Base-by-base conservation (phyloP, 2,329 filamentous ascomycete species). In the Fusarium veterinarium region DNA sequence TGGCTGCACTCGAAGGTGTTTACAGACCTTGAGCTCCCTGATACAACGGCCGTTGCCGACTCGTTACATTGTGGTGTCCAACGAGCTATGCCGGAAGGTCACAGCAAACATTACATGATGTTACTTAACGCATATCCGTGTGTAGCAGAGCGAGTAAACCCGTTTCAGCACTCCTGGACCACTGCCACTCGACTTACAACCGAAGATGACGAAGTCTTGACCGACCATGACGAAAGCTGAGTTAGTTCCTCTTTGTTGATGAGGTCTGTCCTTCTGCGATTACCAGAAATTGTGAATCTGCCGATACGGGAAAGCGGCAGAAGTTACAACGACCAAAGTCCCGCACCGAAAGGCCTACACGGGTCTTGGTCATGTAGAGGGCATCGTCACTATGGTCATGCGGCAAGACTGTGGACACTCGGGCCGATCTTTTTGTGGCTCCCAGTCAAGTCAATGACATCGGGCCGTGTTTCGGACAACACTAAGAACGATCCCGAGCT, bases 401-500 rank as follows among this genome's bases (percentile, higher is more conserved):
- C 16, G 8, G 8, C 17, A 14, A 13, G 13, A 16, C 8, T 8
- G 23, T n/a, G 2, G 16, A 28, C 5, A 3, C 33, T 52, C 49
- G 33, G 49, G 13, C 49, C 49, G 49, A 52, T 9, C 20, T 6
- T 28, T 16, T n/a, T n/a, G 7, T 52, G 9, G 17, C 13, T 17
- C 31, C 49, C 8, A 14, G 17, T 11, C 17, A 20, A 12, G 33
- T 3, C 13, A 16, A n/a, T 14, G 19, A 14, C 12, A 52, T 28
- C 49, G 49, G 49, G 49, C 49, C 49, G 49, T 38, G 9, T 12
- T 52, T 52, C 33, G 33, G 30, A 23, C n/a, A 9, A 52, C 31
- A 16, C 33, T 28, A 25, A 25, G 23, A 52, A 37, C 13, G 9
- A 20, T 16, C 8, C 49, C 16, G 23, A 28, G 3, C 13, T 20